Evolutionary conservation across 2,329 filamentous ascomycete species (phyloP), one percentile per base, ranked within the genome.

Genomic region (Lachnellula cervina): DNA sequence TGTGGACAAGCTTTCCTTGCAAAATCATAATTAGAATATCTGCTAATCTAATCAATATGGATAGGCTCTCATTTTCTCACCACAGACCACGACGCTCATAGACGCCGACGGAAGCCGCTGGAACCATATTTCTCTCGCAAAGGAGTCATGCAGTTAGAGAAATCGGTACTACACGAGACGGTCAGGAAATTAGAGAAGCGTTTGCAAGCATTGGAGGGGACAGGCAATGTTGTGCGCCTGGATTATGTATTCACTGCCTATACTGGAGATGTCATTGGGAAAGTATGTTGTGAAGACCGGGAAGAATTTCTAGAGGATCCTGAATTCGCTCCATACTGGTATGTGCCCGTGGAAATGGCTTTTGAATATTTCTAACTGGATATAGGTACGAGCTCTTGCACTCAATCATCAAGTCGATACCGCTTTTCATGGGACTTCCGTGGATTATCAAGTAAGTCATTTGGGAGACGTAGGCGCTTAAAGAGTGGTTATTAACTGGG

Each of bases 361-460:
- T 14, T 17, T 1, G 4, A 23, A 45, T 45, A 17, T 25, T 21
- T 45, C 13, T 45, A 3, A 32, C 28, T 9, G 8, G 43, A 45
- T 45, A 21, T 23, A 58, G 54, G 48, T 61, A 32, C 43, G 19
- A 54, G 21, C 25, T 42, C 32, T 13, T 59, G 42, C 65, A 69
- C 55, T 58, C 62, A 14, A 60, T 66, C 25, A 62, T 59, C n/a
- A 52, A 62, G 25, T 49, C 52, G 14, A 43, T 68, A 64, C 56
- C 59, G 54, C 47, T 68, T 62, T 48, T 66, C 42, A 34, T 40
- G 49, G 17, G 43, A 42, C 49, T 49, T 52, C 47, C 37, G 28
- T 49, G 32, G 54, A 28, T 46, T 52, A 59, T 54, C 54, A 53
- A 23, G 54, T 57, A 49, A 21, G 56, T 23, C 21, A 4, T 59